A percentile compares a stretch with the other conserved stretches of the same genome.
Conservation (phyloP, 495 filamentous ascomycete species). For the Aspergillus heteromorphus region DNA sequence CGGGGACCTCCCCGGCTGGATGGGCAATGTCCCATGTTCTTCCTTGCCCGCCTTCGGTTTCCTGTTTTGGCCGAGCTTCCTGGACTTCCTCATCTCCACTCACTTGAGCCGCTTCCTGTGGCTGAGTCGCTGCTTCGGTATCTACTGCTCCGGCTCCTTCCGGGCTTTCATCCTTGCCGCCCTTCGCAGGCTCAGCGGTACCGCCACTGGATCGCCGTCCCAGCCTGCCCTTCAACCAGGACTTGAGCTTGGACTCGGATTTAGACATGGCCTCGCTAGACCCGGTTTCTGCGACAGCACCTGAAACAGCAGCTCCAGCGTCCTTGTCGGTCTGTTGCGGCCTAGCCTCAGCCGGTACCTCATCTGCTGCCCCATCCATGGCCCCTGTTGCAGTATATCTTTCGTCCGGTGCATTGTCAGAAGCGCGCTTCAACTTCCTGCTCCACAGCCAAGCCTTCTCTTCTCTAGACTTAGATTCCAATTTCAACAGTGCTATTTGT, state of each 20-base stretch:
- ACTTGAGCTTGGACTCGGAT: slow-evolving; percentile 45
- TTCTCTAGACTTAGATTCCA: slow-evolving; percentile 18
- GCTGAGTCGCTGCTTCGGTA: background rate
- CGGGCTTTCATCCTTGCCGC: background rate
- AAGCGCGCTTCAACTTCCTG: slow-evolving; percentile 3
- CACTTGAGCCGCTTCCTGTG: background rate
- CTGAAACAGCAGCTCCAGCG: slow-evolving; percentile 5
- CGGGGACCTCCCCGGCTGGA: slow-evolving; percentile 2
- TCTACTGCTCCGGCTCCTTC: slow-evolving; percentile 3
- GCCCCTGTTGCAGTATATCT: slow-evolving; percentile 1
- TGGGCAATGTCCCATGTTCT: background rate
- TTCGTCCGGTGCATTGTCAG: background rate
- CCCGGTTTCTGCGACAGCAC: slow-evolving; percentile 12
- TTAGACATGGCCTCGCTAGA: slow-evolving; percentile 23
- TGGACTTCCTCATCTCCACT: background rate
- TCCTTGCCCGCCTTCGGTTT: background rate
- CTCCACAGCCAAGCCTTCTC: slow-evolving; percentile 27
- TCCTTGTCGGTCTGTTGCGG: slow-evolving; percentile 2
- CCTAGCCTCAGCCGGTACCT: background rate
- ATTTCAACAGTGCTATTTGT: slow-evolving; percentile 43
- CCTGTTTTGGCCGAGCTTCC: background rate
- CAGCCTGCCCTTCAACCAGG: slow-evolving; percentile 57
- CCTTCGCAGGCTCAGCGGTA: slow-evolving; percentile 4
- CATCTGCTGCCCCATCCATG: slow-evolving; percentile 6
- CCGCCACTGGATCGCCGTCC: slow-evolving; percentile 34